phyloP scores from a whole-genome alignment of 179 eudicot genomes.

The Gypsophila paniculata region DNA sequence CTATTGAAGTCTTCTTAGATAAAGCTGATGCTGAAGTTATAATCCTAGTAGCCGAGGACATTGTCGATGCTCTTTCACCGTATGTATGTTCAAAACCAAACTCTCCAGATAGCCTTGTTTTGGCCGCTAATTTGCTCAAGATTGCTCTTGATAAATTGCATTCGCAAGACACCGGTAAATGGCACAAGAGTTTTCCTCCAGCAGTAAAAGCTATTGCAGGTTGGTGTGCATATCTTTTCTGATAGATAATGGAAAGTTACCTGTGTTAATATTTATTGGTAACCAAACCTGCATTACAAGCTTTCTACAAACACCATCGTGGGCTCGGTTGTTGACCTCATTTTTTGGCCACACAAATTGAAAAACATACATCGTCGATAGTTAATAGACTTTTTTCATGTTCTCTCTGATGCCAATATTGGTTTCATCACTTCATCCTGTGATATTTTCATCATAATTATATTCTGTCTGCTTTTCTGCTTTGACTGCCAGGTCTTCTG shows the following conservation, averaged over 20 bases:
- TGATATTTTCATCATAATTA: not conserved
- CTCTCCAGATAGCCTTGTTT: slow-evolving; percentile 48
- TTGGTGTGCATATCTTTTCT: slow-evolving; percentile 23
- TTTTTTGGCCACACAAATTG: not conserved
- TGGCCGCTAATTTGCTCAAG: slow-evolving; percentile 57
- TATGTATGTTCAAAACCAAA: slow-evolving; percentile 43
- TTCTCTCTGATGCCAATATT: not conserved
- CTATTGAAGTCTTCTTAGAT: slow-evolving; percentile 48
- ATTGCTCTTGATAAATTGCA: slow-evolving; percentile 47
- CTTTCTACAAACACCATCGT: slow-evolving; percentile 2
- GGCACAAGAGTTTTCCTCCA: slow-evolving; percentile 41
- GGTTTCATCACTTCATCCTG: not conserved
- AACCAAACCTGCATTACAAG: not conserved
- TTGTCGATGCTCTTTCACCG: slow-evolving; percentile 39
- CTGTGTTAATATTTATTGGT: not conserved
- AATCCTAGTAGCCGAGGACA: slow-evolving; percentile 35
- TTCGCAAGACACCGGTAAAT: slow-evolving; percentile 35
- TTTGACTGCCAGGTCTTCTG: slow-evolving; percentile 55
- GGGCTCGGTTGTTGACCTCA: not conserved
- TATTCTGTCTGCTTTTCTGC: slow-evolving; percentile 10
- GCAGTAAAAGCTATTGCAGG: slow-evolving; percentile 54
- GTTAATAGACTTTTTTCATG: not conserved
- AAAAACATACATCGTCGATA: not conserved
- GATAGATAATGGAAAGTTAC: not conserved
- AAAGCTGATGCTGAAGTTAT: slow-evolving; percentile 36